Percentiles rank a stretch among this genome's conserved stretches.
Evolutionary conservation across 202 grass and related monocot species (phyloP).

Genomic region (Zoysia matrella): DNA sequence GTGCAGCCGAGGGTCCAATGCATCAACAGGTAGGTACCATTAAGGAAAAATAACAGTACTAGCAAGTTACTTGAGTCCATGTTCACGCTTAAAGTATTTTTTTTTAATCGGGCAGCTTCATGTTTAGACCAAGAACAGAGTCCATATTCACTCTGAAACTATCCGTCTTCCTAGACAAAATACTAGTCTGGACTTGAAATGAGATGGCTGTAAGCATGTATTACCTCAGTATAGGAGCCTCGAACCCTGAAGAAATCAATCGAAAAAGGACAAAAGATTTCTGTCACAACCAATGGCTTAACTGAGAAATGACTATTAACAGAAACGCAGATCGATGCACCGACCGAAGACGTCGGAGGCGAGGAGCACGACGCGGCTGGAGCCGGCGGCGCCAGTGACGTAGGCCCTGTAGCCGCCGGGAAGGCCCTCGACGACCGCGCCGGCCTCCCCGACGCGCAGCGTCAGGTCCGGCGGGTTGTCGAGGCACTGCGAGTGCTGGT

Average conservation of each 20-base stretch:
- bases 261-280: background rate
- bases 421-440: slow-evolving; percentile 25
- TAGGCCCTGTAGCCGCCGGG: slow-evolving; percentile 37
- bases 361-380: slow-evolving; percentile 28
- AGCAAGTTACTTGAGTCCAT: too few relatives aligned
- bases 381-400: slow-evolving; percentile 27
- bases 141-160: too few relatives aligned
- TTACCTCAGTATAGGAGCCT: slow-evolving; percentile 42
- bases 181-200: too few relatives aligned
- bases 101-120: background rate
- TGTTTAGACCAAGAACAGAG: background rate
- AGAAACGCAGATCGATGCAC: background rate
- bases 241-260: slow-evolving; percentile 31
- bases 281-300: background rate
- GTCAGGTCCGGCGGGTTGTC: slow-evolving; percentile 36
- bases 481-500: slow-evolving; percentile 28
- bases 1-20: too few relatives aligned
- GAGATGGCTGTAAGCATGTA: background rate
- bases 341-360: slow-evolving; percentile 33
- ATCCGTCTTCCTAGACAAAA: background rate
- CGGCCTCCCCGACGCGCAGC: background rate
- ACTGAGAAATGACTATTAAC: background rate
- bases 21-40: too few relatives aligned
- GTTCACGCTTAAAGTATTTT: too few relatives aligned
- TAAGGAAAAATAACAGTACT: too few relatives aligned